Conservation (phyloP, 495 filamentous ascomycete genomes). For the Hyaloscypha finlandica region DNA sequence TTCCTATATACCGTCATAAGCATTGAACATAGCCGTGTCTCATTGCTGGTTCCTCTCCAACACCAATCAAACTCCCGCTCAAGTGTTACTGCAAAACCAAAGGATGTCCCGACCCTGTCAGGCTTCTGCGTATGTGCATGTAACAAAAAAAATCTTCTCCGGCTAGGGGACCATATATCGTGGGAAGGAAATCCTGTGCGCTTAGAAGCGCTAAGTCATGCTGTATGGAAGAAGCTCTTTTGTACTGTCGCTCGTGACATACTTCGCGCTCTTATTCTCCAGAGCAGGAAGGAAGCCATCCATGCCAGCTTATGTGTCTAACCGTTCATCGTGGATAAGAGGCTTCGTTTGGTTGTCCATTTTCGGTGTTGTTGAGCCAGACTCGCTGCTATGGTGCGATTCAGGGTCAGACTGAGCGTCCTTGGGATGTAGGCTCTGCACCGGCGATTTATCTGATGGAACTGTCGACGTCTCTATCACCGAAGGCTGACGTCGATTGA, state of each 20-base stretch:
- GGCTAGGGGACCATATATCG: too few relatives aligned
- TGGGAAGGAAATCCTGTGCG: neutral
- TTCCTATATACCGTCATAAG: neutral
- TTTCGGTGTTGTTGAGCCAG: constrained; percentile 22
- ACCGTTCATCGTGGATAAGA: constrained; percentile 17
- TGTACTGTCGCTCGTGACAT: neutral
- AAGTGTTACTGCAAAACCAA: neutral
- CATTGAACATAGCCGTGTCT: neutral
- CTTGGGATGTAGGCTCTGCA: neutral
- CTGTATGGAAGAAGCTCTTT: neutral
- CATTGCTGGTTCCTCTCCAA: neutral
- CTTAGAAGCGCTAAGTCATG: neutral
- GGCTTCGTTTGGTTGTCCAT: neutral
- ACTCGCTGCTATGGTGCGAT: constrained; percentile 20
- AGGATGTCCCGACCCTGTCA: neutral
- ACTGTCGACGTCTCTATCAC: neutral
- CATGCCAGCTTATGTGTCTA: neutral
- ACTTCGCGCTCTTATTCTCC: neutral
- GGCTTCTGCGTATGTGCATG: neutral
- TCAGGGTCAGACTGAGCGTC: constrained; percentile 1
- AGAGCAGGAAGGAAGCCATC: neutral
- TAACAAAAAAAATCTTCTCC: neutral
- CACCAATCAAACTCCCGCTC: constrained; percentile 6
- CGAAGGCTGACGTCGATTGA: constrained; percentile 34
- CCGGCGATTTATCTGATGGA: constrained; percentile 8